Evolutionary conservation across 1,284 basidiomycete genomes (phyloP).

Genomic region (Mrakiaceae sp.): DNA sequence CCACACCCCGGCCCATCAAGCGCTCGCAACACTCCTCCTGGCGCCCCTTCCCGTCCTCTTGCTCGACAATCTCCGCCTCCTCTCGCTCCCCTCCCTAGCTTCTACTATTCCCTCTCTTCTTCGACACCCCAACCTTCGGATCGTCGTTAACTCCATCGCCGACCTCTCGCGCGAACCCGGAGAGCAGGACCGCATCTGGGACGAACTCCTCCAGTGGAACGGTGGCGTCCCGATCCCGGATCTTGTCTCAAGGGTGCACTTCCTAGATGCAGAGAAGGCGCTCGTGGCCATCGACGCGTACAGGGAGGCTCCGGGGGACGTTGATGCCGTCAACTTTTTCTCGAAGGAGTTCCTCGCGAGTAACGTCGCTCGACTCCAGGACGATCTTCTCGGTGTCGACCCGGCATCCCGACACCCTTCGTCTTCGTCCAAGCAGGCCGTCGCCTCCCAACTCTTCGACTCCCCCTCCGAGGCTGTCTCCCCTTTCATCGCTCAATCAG

Average conservation of each 20-base stretch:
- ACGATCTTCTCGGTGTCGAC: background rate
- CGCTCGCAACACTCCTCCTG: slow-evolving; percentile 7
- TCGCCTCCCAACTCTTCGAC: background rate
- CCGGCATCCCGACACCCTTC: background rate
- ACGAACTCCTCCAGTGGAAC: slow-evolving; percentile 2
- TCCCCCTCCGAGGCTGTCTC: background rate
- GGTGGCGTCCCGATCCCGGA: background rate
- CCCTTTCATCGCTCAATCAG: slow-evolving; percentile 7
- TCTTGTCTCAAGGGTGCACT: background rate
- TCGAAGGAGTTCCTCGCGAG: slow-evolving; percentile 1
- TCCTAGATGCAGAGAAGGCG: background rate
- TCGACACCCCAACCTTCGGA: slow-evolving; percentile 6
- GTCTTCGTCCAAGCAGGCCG: slow-evolving; percentile 3
- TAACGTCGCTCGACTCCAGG: background rate
- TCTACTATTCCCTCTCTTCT: slow-evolving; percentile 8
- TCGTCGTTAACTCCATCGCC: slow-evolving; percentile 5
- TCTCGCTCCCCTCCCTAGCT: slow-evolving; percentile 1
- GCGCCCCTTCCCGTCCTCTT: slow-evolving; percentile 6
- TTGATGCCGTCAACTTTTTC: background rate
- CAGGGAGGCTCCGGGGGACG: background rate
- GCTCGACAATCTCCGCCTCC: slow-evolving; percentile 10
- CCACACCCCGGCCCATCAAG: background rate
- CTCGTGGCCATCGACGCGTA: slow-evolving; percentile 1
- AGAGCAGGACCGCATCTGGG: background rate
- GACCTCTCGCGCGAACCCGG: background rate